Evolutionary conservation across 331 rosid species (phyloP).

Genomic region (Rosa hybrid): DNA sequence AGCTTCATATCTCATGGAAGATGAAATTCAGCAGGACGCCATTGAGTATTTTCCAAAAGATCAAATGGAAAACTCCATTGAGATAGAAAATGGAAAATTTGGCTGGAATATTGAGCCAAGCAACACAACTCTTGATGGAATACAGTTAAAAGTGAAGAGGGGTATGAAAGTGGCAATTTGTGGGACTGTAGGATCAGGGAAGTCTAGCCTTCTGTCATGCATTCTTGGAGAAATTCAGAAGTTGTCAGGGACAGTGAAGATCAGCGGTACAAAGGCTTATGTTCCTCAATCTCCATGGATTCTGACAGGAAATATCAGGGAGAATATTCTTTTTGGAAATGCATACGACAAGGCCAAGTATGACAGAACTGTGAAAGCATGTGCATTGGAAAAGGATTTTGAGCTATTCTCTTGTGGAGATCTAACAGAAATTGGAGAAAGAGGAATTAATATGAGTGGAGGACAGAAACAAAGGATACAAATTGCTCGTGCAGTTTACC

Average conservation of each 20-base stretch:
- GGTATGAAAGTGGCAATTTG: constrained; percentile 97
- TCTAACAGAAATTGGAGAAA: constrained; percentile 85
- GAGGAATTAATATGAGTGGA: constrained; percentile 98
- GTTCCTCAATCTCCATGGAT: constrained; percentile 97
- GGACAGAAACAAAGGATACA: constrained; percentile 98
- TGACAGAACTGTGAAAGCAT: constrained; percentile 68
- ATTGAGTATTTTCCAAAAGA: constrained; percentile 57
- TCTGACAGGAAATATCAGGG: constrained; percentile 78
- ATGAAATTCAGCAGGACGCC: constrained; percentile 75
- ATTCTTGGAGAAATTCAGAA: constrained; percentile 83
- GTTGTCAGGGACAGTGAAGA: constrained; percentile 67
- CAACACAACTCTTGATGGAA: constrained; percentile 60
- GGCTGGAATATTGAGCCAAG: constrained; percentile 71
- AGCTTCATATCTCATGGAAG: constrained; percentile 66
- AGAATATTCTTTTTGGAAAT: constrained; percentile 81
- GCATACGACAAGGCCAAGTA: constrained; percentile 57
- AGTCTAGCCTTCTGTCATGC: constrained; percentile 72
- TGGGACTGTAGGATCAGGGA: constrained; percentile 91
- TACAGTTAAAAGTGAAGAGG: constrained; percentile 70
- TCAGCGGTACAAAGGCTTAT: constrained; percentile 92
- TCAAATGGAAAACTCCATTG: constrained; percentile 60
- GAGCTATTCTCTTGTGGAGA: constrained; percentile 82
- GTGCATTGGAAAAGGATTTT: constrained; percentile 85
- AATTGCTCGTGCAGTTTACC: constrained; percentile 88
- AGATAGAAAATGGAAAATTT: constrained; percentile 70